phyloP scores from a whole-genome alignment of 345 rosid genomes.

The Garcia nutans region DNA sequence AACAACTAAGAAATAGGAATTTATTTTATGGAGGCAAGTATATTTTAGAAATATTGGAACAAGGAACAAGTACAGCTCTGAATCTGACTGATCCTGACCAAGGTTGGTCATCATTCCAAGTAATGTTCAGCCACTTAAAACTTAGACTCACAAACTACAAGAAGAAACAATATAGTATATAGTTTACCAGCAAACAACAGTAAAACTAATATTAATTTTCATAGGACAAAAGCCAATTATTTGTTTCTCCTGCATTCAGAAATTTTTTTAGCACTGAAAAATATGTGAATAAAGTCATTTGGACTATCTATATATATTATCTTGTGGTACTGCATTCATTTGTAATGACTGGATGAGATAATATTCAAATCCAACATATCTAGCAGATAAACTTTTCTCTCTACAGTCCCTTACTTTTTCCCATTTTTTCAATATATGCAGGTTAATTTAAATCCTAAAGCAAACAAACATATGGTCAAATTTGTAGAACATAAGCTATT shows the following conservation, averaged over 20 bases:
- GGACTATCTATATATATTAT: background rate
- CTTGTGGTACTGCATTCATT: background rate
- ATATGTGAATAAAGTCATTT: background rate
- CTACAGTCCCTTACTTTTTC: background rate
- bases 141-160: background rate
- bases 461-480: background rate
- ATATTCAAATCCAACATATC: background rate
- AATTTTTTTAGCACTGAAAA: background rate
- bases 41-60: background rate
- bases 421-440: background rate
- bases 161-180: background rate
- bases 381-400: background rate
- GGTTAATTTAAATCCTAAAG: background rate
- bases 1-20: no score
- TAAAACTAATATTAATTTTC: background rate
- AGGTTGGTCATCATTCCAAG: background rate
- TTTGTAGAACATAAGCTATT: background rate
- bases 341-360: background rate
- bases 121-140: background rate
- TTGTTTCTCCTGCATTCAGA: background rate
- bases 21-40: background rate
- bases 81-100: background rate
- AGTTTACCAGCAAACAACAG: background rate
- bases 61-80: background rate
- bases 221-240: background rate